Base-by-base conservation (phyloP, 2,329 filamentous ascomycete species). In the Elsinoe arachidis region DNA sequence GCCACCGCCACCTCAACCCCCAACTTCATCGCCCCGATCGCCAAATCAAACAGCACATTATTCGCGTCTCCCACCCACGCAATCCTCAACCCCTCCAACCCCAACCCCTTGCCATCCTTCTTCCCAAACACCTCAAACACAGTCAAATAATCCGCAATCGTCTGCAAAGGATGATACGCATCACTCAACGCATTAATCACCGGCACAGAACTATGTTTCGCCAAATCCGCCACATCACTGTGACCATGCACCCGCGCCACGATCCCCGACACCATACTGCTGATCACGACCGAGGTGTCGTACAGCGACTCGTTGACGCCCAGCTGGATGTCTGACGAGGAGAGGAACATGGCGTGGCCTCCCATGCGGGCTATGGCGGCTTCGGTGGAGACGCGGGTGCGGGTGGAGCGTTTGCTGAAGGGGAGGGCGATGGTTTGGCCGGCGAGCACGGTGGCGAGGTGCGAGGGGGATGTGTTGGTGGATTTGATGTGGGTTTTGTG, bases 31-130 rank as follows among this genome's bases (percentile, higher is more conserved):
- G 88, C 90, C 39, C 82, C 91, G 63, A 93, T 92, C 51, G 91
- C 90, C 56, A 97, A 80, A 69, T 99, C 92, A 68, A 91, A 96
- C 21, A 97, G 82, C 26, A 99, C 92, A 65, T 99, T 99, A 76
- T 97, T 99, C 10, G 90, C 90, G 69, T 99, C 92, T 55, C 92
- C 92, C 46, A 99, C 79, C 93, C 93, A 99, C 14, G 93, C 92
- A 61, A 97, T 82, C 74, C 96, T 97, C 66, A 96, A 73, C 1
- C 90, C 89, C 63, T 88, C 81, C 3, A 95, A 77, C 1, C 88
- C 87, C 6, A 95, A 78, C 55, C 76, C 76, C 12, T 70, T 67
- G 12, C 59, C 60, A 37, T 56, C 59, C 0, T 78, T 75, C 30
- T 58, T 19, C 2, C 59, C 60, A 70, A 91, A 90, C 1, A 80